phyloP scores from a whole-genome alignment of 1,284 basidiomycete species.

The Ceratobasidium sp. region DNA sequence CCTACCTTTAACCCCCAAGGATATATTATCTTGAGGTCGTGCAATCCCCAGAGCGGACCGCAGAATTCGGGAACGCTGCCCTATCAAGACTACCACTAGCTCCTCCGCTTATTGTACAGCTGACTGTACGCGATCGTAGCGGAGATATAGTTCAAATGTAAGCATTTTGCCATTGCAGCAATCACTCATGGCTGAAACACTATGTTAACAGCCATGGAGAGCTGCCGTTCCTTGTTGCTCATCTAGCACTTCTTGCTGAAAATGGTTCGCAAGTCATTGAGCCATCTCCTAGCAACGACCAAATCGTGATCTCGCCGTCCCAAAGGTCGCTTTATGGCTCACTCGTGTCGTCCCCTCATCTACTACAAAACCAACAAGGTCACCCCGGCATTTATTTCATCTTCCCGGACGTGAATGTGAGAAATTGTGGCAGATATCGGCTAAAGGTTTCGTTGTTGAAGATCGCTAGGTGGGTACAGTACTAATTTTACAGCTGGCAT shows the following conservation, averaged over 20 bases:
- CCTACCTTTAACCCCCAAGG: conserved; percentile 36
- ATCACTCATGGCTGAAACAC: conserved; percentile 9
- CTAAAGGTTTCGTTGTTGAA: conserved; percentile 75
- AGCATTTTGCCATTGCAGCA: conserved; percentile 49
- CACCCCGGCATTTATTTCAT: conserved; percentile 80
- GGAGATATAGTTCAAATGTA: conserved; percentile 71
- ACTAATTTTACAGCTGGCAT: not conserved
- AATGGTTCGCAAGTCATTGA: conserved; percentile 56
- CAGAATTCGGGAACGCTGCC: conserved; percentile 74
- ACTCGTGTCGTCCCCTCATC: conserved; percentile 77
- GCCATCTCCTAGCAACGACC: conserved; percentile 41
- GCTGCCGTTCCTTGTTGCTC: conserved; percentile 80
- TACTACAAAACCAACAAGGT: conserved; percentile 76
- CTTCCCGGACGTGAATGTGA: conserved; percentile 86
- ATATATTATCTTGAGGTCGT: conserved; percentile 76
- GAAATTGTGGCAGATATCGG: conserved; percentile 74
- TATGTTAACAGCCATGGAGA: conserved; percentile 66
- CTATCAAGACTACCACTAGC: conserved; percentile 80
- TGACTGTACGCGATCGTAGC: conserved; percentile 73
- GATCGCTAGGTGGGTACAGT: conserved; percentile 72
- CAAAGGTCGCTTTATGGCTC: conserved; percentile 79
- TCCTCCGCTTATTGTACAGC: conserved; percentile 77
- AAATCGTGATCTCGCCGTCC: conserved; percentile 49
- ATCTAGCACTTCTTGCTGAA: conserved; percentile 70
- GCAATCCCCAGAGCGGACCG: conserved; percentile 77